phyloP scores from a whole-genome alignment of 768 basidiomycete species.

The Russula abietina region DNA sequence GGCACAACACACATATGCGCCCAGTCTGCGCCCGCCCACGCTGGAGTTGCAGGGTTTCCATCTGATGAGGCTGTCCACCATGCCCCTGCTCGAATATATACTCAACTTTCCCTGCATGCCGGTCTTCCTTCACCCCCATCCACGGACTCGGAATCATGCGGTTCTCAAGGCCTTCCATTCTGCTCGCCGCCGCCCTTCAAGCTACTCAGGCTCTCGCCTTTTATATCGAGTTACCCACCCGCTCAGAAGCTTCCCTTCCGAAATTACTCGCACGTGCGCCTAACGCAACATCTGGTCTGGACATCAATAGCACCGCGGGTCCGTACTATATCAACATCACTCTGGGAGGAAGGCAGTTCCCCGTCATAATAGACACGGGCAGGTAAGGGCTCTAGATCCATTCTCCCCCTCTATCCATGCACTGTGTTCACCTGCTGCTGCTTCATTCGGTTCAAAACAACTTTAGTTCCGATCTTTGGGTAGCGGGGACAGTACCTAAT shows the following conservation, averaged over 20 bases:
- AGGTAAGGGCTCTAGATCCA: slow-evolving; percentile 31
- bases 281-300: background rate
- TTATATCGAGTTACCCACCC: background rate
- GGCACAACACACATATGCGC: no score
- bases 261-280: background rate
- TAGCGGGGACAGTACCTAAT: slow-evolving; percentile 40
- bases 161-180: background rate
- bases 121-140: no score
- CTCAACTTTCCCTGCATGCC: background rate
- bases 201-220: background rate
- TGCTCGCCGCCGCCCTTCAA: slow-evolving; percentile 2
- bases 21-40: no score
- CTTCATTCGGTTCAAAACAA: background rate
- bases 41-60: no score
- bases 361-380: slow-evolving; percentile 41
- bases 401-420: background rate
- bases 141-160: slow-evolving; percentile 4
- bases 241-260: background rate
- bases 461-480: slow-evolving; percentile 58
- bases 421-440: background rate
- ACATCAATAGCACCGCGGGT: fast-evolving
- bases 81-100: background rate
- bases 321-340: slow-evolving; percentile 33
- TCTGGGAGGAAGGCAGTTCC: slow-evolving; percentile 32
- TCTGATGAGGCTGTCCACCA: background rate